phyloP scores from a whole-genome alignment of 164 flowering plant species.

The Macadamia integrifolia region DNA sequence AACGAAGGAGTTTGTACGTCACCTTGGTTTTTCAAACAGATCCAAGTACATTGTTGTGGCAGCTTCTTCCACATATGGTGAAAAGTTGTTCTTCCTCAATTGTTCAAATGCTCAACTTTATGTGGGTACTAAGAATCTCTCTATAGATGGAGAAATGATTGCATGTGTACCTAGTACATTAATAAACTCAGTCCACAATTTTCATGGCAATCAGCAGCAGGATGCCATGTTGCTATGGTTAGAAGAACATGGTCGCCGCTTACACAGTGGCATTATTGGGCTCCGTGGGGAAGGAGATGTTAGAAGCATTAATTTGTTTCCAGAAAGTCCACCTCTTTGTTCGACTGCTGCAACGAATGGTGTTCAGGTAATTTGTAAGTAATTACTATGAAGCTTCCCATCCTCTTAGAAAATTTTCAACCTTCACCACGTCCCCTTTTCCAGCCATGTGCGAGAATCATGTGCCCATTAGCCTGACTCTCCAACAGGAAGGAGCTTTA shows the following conservation, averaged over 20 bases:
- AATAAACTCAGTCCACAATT: conserved; percentile 39
- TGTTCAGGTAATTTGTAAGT: conserved; percentile 52
- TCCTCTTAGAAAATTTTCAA: background rate
- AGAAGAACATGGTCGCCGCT: conserved; percentile 82
- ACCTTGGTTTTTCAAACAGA: conserved; percentile 28
- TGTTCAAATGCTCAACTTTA: conserved; percentile 63
- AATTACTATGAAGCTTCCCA: background rate
- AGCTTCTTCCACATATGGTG: conserved; percentile 37
- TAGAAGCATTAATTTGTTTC: conserved; percentile 58
- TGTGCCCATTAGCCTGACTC: too few relatives aligned
- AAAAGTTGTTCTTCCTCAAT: conserved; percentile 70
- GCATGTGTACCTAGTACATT: conserved; percentile 69
- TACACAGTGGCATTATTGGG: conserved; percentile 58
- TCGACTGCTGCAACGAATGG: conserved; percentile 70
- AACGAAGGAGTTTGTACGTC: conserved; percentile 34
- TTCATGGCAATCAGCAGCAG: conserved; percentile 35
- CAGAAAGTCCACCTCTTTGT: conserved; percentile 63
- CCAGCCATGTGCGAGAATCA: too few relatives aligned
- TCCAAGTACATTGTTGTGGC: conserved; percentile 62
- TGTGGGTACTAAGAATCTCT: conserved; percentile 71
- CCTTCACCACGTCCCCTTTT: too few relatives aligned
- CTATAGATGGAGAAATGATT: conserved; percentile 58
- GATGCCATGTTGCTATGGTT: conserved; percentile 90
- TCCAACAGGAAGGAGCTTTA: too few relatives aligned
- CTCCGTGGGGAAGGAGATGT: conserved; percentile 33